Percentiles rank a stretch among this genome's conserved stretches.
These are phyloP conservation scores for Camellia sinensis DNA, from an alignment of 148 eudicot genomes.

Conservation along the genomic window DNA sequence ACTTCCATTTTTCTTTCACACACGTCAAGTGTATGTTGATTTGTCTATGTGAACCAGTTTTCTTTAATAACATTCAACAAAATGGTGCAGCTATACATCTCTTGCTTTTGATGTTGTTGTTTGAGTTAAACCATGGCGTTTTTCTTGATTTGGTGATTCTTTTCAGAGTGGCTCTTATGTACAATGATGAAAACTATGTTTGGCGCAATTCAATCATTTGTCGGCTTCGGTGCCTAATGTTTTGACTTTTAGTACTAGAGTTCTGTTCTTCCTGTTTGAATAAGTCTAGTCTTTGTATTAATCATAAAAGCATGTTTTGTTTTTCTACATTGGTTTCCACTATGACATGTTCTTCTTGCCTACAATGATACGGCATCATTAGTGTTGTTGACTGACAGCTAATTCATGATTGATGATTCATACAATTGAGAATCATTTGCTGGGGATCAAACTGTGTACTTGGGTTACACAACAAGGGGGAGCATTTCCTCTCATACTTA, in stretches of 20 bases:
- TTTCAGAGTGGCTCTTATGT: not conserved
- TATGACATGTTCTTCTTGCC: not conserved
- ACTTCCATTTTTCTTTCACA: not conserved
- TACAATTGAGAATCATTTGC: not conserved
- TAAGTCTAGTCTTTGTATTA: not conserved
- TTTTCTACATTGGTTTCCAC: not conserved
- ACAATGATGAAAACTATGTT: not conserved
- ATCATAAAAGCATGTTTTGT: not conserved
- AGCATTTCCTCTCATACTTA: too few relatives aligned
- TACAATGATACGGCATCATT: not conserved
- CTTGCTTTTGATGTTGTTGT: not conserved
- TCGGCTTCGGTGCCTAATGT: not conserved
- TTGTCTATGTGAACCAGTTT: constrained; percentile 20
- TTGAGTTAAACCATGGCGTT: not conserved
- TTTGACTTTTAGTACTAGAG: constrained; percentile 10
- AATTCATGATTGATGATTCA: not conserved
- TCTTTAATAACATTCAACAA: not conserved
- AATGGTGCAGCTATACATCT: constrained; percentile 11
- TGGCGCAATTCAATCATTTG: not conserved
- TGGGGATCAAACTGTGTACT: not conserved
- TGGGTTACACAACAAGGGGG: not conserved
- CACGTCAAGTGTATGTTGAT: constrained; percentile 30
- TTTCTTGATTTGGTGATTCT: not conserved
- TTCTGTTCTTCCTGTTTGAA: constrained; percentile 16
- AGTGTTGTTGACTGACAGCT: not conserved